Evolutionary conservation across 164 flowering plant genomes (phyloP), one percentile per base, ranked within the genome.

Genomic region (Piper longum): DNA sequence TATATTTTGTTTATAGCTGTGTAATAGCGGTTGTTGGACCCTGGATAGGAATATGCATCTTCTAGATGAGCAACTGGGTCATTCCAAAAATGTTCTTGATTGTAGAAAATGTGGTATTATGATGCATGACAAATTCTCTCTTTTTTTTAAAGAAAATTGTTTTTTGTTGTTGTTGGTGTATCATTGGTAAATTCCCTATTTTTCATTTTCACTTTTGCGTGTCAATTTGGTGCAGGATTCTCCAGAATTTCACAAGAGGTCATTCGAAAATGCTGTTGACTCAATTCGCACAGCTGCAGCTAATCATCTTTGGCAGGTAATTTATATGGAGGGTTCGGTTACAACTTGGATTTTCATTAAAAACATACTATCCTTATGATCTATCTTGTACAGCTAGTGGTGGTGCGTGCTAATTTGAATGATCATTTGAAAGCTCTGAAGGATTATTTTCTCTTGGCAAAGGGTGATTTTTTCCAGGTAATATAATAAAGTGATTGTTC

Each of bases 291-390:
- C 86, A 40, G 79, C 83, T 72, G 95, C 99, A 62, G 99, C 99
- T 57, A 84, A 87, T 78, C 96, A 87, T 81, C 96, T 93, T 74
- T 95, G 97, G 97, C 99, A 95, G 99, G 99, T 93, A 61, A 62
- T 18, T 6, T 26, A 26, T 26, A 26, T 26, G 59, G 7, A 65
- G 68, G n/a, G 26, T 61, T 43, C 18, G 57, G 26, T 60, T 66
- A 14, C 70, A 54, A 42, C 45, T 66, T 59, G 65, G 36, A 11
- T 43, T 52, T 67, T 61, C 26, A 54, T 58, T 4, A 16, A 60
- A 12, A 48, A 65, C 56, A 8, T 40, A 41, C 72, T 73, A 65
- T 64, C 59, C 54, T 14, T 72, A 72, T 41, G 26, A 17, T 62
- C 52, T 51, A 57, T 72, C 57, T 58, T 70, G 51, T 79, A 76